Conservation (phyloP, 805 yeast species). For the Lipomyces spencermartinsiae region DNA sequence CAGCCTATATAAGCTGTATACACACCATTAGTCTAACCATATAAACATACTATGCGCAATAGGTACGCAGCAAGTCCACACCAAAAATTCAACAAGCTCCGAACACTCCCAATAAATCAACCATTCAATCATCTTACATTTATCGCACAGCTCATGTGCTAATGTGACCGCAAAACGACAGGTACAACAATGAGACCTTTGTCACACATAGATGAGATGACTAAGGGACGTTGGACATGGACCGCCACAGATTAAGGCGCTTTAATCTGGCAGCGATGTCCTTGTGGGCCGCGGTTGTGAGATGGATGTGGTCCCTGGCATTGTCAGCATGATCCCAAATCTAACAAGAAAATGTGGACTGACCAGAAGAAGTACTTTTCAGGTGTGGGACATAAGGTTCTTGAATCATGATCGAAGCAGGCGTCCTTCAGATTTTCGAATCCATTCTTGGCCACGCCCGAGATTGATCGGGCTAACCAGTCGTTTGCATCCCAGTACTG, state of each 20-base stretch:
- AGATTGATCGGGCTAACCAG: conserved; percentile 31
- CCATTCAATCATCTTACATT: no score
- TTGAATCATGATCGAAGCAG: conserved; percentile 27
- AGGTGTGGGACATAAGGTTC: conserved; percentile 21
- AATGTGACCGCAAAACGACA: no score
- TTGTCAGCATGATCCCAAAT: background rate
- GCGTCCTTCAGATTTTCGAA: conserved; percentile 9
- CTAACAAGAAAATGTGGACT: background rate
- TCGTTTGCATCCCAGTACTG: conserved; percentile 30
- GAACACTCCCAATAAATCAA: no score
- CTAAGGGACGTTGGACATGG: background rate
- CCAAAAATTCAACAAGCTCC: no score
- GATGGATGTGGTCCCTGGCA: conserved; percentile 32
- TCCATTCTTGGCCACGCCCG: conserved; percentile 29
- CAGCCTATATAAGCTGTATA: no score
- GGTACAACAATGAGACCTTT: no score
- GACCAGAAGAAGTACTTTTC: conserved; percentile 29
- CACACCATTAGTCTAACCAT: no score
- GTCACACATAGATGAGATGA: background rate
- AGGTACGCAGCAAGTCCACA: no score
- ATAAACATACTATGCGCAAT: no score
- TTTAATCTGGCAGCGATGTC: conserved; percentile 22
- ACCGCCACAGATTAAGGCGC: conserved; percentile 30
- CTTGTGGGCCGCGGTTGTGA: conserved; percentile 34
- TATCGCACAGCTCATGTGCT: no score